Evolutionary conservation across 1,284 basidiomycete genomes (phyloP), one percentile per base, ranked within the genome.

Genomic region (Microbotryum saponariae): DNA sequence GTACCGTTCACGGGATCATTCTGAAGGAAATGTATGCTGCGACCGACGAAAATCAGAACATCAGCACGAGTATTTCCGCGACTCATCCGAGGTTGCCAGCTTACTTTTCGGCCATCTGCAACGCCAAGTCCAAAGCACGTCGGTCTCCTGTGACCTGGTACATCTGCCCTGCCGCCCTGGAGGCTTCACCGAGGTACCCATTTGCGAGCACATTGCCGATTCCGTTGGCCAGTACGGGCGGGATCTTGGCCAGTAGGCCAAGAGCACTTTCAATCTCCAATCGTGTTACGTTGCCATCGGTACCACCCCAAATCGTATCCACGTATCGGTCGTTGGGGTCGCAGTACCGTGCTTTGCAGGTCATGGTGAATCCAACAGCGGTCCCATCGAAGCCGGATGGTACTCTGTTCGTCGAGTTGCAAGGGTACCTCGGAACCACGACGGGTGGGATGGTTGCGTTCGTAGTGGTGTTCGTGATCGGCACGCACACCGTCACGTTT

Each of bases 211-310:
- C 23, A 12, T 66, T 66, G 1, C 58, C 65, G 20, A 53, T 50
- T 20, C 57, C 56, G n/a, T 61, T 62, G 44, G 44, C 51, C 65
- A 56, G 57, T n/a, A 66, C 27, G 9, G 62, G 62, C 7, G 42
- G 46, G 27, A 66, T 31, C 18, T 57, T 44, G 14, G 12, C n/a
- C n/a, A 66, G 49, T 59, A 66, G 58, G 20, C 65, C 65, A 1
- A 66, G 49, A n/a, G 62, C 62, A 25, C 27, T 55, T 52, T 66
- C 65, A 23, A 66, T 64, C 62, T 66, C 65, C 2, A 6, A 20
- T 16, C 62, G 29, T 18, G 62, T 63, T 4, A 66, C 65, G 2
- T 60, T 51, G 18, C 62, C 62, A 3, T 51, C 27, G 25, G 55
- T 62, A 59, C 8, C 46, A 16, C 12, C 45, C 12, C 29, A 25